Percentiles rank a stretch among this genome's conserved stretches.
These are phyloP conservation scores for Podaxis sp. DNA, from an alignment of 768 basidiomycete genomes.

Conservation along the genomic window DNA sequence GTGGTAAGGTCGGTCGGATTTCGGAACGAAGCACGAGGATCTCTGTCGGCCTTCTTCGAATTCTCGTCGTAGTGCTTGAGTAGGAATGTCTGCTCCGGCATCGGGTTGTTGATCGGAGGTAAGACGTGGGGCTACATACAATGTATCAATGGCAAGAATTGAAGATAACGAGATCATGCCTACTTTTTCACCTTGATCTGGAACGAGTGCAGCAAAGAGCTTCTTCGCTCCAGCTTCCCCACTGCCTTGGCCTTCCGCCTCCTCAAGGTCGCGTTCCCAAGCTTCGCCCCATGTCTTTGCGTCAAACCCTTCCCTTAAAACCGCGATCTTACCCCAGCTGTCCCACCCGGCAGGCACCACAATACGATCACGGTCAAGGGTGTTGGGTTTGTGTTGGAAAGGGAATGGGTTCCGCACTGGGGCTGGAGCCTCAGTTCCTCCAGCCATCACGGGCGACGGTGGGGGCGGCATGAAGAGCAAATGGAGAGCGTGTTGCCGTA, in stretches of 20 bases:
- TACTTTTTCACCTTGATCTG: conserved; percentile 76
- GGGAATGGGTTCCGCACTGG: conserved; percentile 80
- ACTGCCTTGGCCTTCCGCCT: conserved; percentile 34
- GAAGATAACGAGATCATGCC: conserved; percentile 7
- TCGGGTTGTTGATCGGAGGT: conserved; percentile 77
- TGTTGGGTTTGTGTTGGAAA: conserved; percentile 85
- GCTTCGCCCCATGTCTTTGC: conserved; percentile 76
- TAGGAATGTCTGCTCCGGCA: conserved; percentile 89
- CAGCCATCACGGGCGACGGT: conserved; percentile 59
- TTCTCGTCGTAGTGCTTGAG: conserved; percentile 90
- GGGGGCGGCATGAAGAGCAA: conserved; percentile 77
- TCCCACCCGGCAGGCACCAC: conserved; percentile 97
- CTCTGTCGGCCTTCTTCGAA: conserved; percentile 84
- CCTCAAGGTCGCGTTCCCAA: conserved; percentile 71
- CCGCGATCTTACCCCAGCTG: conserved; percentile 93
- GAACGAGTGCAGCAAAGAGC: conserved; percentile 70
- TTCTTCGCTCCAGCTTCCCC: conserved; percentile 63
- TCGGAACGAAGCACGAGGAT: conserved; percentile 86
- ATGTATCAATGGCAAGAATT: conserved; percentile 1
- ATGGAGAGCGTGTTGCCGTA: conserved; percentile 85
- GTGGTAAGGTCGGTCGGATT: conserved; percentile 63
- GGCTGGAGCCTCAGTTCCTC: conserved; percentile 62
- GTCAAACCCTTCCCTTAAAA: conserved; percentile 90
- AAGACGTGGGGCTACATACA: conserved; percentile 54
- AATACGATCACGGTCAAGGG: conserved; percentile 88